These are phyloP conservation scores for Colletotrichum ledebouriae DNA, from an alignment of 2,329 filamentous ascomycete genomes.

Conservation along the genomic window DNA sequence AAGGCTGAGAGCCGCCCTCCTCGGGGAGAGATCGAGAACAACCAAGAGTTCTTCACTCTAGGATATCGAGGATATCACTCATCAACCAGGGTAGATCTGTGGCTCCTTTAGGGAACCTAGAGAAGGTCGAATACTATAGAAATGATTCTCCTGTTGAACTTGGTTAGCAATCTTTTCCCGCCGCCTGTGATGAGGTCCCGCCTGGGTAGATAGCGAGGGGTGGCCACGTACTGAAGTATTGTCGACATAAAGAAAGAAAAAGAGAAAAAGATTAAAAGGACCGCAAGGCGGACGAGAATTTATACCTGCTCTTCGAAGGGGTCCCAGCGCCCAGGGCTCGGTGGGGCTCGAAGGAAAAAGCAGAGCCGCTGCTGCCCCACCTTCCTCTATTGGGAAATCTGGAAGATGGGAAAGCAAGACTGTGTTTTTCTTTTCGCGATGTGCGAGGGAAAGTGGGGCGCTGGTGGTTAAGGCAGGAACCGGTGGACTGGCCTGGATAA, in stretches of 20 bases:
- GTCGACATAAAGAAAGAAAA: constrained; percentile 70
- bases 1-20: constrained; percentile 64
- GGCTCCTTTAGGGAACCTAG: constrained; percentile 93
- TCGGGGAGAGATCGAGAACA: constrained; percentile 72
- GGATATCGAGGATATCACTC: constrained; percentile 88
- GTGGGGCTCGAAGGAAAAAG: constrained; percentile 10
- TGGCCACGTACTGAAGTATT: constrained; percentile 67
- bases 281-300: constrained; percentile 49
- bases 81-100: constrained; percentile 97
- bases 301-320: constrained; percentile 53
- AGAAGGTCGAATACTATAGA: constrained; percentile 96
- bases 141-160: constrained; percentile 81
- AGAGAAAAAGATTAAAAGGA: constrained; percentile 53
- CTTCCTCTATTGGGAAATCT: too few relatives aligned
- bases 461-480: constrained; percentile 6
- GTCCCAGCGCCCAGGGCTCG: constrained; percentile 2
- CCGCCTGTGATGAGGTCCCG: neutral
- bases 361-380: neutral
- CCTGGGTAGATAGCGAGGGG: constrained; percentile 47
- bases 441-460: constrained; percentile 3
- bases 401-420: constrained; percentile 20
- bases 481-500: neutral
- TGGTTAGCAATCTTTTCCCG: constrained; percentile 45
- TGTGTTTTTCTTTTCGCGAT: neutral
- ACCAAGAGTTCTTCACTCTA: constrained; percentile 81